Conservation (phyloP, 202 grass and related monocot species). For the Panicum hallii region DNA sequence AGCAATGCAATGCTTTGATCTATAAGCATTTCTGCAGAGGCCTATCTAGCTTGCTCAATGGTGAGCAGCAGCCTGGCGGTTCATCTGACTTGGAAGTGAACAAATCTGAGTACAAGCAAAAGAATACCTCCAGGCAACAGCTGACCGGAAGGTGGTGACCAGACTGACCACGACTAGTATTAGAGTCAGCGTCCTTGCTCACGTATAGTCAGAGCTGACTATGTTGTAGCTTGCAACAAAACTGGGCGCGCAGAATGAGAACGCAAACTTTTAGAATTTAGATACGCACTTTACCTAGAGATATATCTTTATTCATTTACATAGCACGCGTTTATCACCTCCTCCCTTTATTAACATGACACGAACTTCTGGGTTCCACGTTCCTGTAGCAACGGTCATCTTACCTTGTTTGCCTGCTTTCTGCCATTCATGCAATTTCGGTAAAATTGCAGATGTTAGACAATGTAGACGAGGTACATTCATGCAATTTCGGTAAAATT, state of each 20-base stretch:
- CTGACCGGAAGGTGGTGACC: not conserved
- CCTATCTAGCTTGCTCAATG: slow-evolving; percentile 60
- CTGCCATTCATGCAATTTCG: too few relatives aligned
- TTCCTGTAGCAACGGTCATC: slow-evolving; percentile 1
- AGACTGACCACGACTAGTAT: not conserved
- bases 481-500: too few relatives aligned
- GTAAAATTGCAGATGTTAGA: too few relatives aligned
- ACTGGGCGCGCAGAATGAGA: not conserved
- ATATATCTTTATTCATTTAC: slow-evolving; percentile 3
- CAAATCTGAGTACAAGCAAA: not conserved
- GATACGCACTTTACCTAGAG: not conserved
- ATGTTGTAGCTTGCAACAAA: slow-evolving; percentile 6
- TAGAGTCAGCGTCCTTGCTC: too few relatives aligned
- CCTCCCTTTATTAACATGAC: not conserved
- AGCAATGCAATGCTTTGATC: slow-evolving; percentile 33
- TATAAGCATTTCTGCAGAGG: slow-evolving; percentile 62
- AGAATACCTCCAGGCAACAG: not conserved
- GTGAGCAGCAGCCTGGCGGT: slow-evolving; percentile 26
- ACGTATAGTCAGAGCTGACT: not conserved
- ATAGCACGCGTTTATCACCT: not conserved
- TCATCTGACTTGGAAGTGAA: slow-evolving; percentile 30
- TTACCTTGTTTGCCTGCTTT: not conserved
- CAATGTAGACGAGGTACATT: too few relatives aligned
- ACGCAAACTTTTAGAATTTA: not conserved
- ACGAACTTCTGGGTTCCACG: not conserved